These are phyloP conservation scores for Globisporangium rhizosaccharum DNA, from an alignment of 352 stramenopile species.

Conservation along the genomic window DNA sequence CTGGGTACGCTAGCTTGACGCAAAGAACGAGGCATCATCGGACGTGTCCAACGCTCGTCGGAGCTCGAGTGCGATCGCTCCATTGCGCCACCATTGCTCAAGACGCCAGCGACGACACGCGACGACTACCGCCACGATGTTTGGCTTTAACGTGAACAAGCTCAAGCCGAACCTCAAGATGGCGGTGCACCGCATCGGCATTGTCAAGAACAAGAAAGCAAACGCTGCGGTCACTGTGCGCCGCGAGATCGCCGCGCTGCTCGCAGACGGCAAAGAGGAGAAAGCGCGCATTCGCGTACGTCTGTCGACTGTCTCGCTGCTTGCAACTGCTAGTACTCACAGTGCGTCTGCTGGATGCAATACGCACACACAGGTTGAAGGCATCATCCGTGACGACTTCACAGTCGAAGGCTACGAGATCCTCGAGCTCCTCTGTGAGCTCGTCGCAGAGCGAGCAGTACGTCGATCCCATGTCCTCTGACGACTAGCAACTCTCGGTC, in stretches of 20 bases:
- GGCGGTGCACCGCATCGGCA: slow-evolving; percentile 88
- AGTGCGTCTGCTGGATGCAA: not conserved
- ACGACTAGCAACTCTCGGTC: too few species aligned
- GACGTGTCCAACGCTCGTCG: not conserved
- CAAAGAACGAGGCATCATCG: not conserved
- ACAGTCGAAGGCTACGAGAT: slow-evolving; percentile 96
- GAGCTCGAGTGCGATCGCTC: not conserved
- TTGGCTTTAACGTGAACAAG: slow-evolving; percentile 90
- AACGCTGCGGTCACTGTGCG: slow-evolving; percentile 71
- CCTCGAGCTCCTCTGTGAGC: slow-evolving; percentile 90
- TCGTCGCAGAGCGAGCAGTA: slow-evolving; percentile 89
- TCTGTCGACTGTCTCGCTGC: slow-evolving; percentile 1
- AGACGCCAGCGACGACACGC: not conserved
- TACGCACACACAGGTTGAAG: slow-evolving; percentile 53
- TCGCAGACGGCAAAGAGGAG: slow-evolving; percentile 88
- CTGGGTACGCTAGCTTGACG: too few species aligned
- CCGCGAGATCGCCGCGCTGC: slow-evolving; percentile 69
- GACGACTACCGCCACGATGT: slow-evolving; percentile 35
- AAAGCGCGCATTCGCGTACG: slow-evolving; percentile 93
- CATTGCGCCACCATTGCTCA: slow-evolving; percentile 1
- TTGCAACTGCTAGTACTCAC: not conserved
- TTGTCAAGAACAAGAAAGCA: slow-evolving; percentile 91
- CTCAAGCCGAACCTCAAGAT: slow-evolving; percentile 92
- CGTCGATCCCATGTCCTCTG: slow-evolving; percentile 4
- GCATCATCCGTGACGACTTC: slow-evolving; percentile 95